Evolutionary conservation across 1,284 basidiomycete genomes (phyloP).

Genomic region (Pyrrhoderma noxium): DNA sequence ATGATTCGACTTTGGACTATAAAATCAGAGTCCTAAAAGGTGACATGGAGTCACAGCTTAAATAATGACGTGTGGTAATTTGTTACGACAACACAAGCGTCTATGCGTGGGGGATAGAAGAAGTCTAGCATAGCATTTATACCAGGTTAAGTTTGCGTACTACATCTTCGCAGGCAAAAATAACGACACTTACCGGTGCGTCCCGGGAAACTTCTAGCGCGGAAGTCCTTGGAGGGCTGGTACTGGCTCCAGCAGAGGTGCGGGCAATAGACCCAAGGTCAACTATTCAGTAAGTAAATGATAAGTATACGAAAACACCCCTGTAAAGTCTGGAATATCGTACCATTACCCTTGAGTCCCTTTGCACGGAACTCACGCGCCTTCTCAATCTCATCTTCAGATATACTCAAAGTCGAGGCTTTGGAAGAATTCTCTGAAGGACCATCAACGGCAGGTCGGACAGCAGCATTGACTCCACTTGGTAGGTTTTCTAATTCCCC

Average conservation of each 20-base stretch:
- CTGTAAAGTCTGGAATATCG: slow-evolving; percentile 22
- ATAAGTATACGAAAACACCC: slow-evolving; percentile 3
- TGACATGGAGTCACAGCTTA: too few species aligned
- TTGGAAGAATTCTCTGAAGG: slow-evolving; percentile 30
- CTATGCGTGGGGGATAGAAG: neutral
- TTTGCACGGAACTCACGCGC: slow-evolving; percentile 62
- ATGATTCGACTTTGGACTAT: neutral
- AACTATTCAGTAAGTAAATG: slow-evolving; percentile 25
- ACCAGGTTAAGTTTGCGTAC: neutral
- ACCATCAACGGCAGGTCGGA: slow-evolving; percentile 19
- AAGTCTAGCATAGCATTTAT: neutral
- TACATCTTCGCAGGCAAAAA: neutral
- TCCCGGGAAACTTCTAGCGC: slow-evolving; percentile 14
- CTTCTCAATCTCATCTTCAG: slow-evolving; percentile 56
- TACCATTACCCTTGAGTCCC: slow-evolving; percentile 52
- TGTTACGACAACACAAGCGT: too few species aligned
- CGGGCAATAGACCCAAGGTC: slow-evolving; percentile 76
- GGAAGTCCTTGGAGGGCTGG: slow-evolving; percentile 41
- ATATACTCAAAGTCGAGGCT: slow-evolving; percentile 24
- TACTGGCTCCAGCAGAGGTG: slow-evolving; percentile 67
- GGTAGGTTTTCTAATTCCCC: slow-evolving; percentile 27
- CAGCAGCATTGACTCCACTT: slow-evolving; percentile 17
- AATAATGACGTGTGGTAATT: too few species aligned
- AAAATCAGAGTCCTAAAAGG: too few species aligned
- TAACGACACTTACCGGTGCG: slow-evolving; percentile 10